Evolutionary conservation across 1,284 basidiomycete species (phyloP), one percentile per base, ranked within the genome.

Genomic region (Puccinia polysora): DNA sequence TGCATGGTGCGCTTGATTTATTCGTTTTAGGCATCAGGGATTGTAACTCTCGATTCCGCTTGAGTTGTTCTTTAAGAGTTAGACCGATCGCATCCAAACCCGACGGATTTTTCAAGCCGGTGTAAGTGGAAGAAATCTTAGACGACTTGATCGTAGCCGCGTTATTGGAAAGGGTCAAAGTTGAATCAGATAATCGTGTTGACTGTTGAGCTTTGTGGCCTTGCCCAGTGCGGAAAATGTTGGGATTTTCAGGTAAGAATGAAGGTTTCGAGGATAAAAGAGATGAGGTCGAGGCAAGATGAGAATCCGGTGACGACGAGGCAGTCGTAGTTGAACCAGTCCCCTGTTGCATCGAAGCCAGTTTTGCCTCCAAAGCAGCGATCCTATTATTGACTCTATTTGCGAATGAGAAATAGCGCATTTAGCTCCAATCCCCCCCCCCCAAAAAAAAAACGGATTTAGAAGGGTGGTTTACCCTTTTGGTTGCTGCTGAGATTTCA

Each of bases 301-400:
- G 23, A 30, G 36, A 15, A 32, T 18, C n/a, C 20, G 45, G 14
- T 50, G 55, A 25, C 18, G 30, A 15, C 4, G 36, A 59, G 3
- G 52, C 12, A 10, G 30, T 30, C 12, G 40, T 23, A 18, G 58
- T 47, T 30, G 55, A 63, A 18, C 72, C 65, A 4, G 63, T 49
- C 25, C 63, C 38, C 36, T 75, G 70, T 40, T 75, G 74, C 85
- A 96, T 86, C 74, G 90, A 85, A 8, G 86, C 85, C 23, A 97
- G 83, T 80, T 97, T 97, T 4, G 94, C 94, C 80, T 97, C 95
- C 84, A 97, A 89, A 74, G 89, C 86, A 1, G 92, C 91, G 76
- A 97, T 97, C 81, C 96, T 96, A 75, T 87, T 87, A 59, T 86
- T 83, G 0, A 90, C 92, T 70, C 90, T 92, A 76, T 43, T 8